A percentile compares a stretch with the other conserved stretches of the same genome.
These are phyloP conservation scores for Elaeis oleifera DNA, from an alignment of 202 grass and related monocot species.

Conservation along the genomic window DNA sequence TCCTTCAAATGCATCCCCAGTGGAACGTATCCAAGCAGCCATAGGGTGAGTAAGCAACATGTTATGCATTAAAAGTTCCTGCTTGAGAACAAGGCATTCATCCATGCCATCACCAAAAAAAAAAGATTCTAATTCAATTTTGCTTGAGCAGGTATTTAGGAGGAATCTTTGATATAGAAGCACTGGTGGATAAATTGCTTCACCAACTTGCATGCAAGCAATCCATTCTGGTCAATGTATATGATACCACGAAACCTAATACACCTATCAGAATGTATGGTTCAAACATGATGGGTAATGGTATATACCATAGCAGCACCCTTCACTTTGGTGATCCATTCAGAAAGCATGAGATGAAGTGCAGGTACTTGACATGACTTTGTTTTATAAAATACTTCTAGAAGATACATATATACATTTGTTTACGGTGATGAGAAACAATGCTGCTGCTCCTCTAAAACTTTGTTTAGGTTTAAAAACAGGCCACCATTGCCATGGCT, in stretches of 20 bases:
- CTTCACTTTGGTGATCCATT: slow-evolving; percentile 90
- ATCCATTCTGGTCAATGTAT: slow-evolving; percentile 89
- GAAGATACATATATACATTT: background rate
- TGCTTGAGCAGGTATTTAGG: slow-evolving; percentile 68
- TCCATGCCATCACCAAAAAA: no score
- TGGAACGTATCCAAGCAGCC: slow-evolving; percentile 65
- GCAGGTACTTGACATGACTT: slow-evolving; percentile 54
- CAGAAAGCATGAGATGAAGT: slow-evolving; percentile 96
- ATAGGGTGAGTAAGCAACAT: slow-evolving; percentile 50
- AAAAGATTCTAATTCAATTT: background rate
- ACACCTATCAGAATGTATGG: slow-evolving; percentile 83
- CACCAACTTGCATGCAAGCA: slow-evolving; percentile 86
- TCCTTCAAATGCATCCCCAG: slow-evolving; percentile 45
- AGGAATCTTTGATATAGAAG: slow-evolving; percentile 96
- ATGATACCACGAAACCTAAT: slow-evolving; percentile 63
- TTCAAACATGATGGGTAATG: slow-evolving; percentile 33
- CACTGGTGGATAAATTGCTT: slow-evolving; percentile 79
- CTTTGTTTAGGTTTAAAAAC: slow-evolving; percentile 51
- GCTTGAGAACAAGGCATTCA: no score
- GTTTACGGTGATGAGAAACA: no score
- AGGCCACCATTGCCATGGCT: slow-evolving; percentile 58
- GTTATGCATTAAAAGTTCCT: background rate
- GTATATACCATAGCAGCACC: slow-evolving; percentile 50
- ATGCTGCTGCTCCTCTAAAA: no score
- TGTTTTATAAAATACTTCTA: background rate